phyloP scores from a whole-genome alignment of 331 rosid species.

The Prunus yedoensis region DNA sequence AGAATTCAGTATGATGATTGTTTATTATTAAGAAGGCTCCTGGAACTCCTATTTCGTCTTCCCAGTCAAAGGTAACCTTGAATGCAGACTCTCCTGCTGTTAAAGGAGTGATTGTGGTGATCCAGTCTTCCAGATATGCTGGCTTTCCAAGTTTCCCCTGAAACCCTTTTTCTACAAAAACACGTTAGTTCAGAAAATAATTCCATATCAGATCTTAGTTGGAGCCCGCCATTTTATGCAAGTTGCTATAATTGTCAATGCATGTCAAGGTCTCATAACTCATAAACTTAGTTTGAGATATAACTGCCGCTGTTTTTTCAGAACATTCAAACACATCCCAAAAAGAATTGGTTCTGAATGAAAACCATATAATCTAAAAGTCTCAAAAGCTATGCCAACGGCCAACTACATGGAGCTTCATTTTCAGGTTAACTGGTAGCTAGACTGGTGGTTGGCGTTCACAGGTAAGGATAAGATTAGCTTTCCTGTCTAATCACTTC shows the following conservation, averaged over 20 bases:
- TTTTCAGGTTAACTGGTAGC: neutral
- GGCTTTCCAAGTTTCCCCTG: constrained; percentile 60
- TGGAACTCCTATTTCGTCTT: constrained; percentile 54
- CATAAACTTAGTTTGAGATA: too few relatives aligned
- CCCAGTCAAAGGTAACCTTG: constrained; percentile 56
- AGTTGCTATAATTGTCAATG: too few relatives aligned
- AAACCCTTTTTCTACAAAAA: constrained; percentile 29
- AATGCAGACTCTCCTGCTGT: constrained; percentile 49
- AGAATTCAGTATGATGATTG: constrained; percentile 69
- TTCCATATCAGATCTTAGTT: too few relatives aligned
- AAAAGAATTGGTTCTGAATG: neutral
- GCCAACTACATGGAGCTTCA: neutral
- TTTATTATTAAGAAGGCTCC: constrained; percentile 67
- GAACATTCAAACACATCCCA: neutral
- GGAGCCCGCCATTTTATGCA: too few relatives aligned
- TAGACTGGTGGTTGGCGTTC: neutral
- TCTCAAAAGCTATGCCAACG: neutral
- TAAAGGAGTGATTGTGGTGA: constrained; percentile 46
- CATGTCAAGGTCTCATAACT: too few relatives aligned
- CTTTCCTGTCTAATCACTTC: neutral
- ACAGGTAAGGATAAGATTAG: neutral
- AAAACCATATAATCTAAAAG: neutral
- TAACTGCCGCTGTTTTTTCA: neutral
- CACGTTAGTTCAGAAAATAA: neutral
- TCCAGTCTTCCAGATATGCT: constrained; percentile 67